These are phyloP conservation scores for Gastrolobium bilobum DNA, from an alignment of 306 rosid genomes.

Conservation along the genomic window DNA sequence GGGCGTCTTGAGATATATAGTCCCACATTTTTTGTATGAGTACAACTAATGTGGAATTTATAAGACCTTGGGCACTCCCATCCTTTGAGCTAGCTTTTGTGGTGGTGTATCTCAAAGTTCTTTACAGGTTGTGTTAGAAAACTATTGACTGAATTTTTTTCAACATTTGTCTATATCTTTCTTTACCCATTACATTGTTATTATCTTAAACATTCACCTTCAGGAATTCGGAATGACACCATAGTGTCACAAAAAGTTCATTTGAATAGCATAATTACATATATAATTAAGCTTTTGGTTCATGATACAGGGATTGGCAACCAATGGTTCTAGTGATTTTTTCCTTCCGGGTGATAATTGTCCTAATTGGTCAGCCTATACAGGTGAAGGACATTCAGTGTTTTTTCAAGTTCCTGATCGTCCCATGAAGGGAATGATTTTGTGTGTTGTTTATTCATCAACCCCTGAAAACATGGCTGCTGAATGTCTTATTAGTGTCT, in stretches of 20 bases:
- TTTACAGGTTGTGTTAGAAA: neutral
- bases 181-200: neutral
- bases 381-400: constrained; percentile 1
- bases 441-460: constrained; percentile 39
- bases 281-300: neutral
- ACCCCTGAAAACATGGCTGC: neutral
- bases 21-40: too few relatives aligned
- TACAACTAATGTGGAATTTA: too few relatives aligned
- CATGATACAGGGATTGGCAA: constrained; percentile 28
- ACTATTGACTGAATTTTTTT: neutral
- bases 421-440: constrained; percentile 36
- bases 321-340: constrained; percentile 5
- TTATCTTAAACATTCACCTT: neutral
- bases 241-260: neutral
- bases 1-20: too few relatives aligned
- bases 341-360: constrained; percentile 36
- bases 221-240: neutral
- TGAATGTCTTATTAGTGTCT: constrained; percentile 19
- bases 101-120: neutral
- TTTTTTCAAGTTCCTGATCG: constrained; percentile 28
- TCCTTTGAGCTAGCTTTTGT: too few relatives aligned
- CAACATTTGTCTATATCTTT: neutral
- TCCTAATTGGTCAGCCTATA: constrained; percentile 40
- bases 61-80: too few relatives aligned
- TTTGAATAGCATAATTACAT: neutral